Conservation (phyloP, 257 asterid species). For the Gentiana macrophylla region DNA sequence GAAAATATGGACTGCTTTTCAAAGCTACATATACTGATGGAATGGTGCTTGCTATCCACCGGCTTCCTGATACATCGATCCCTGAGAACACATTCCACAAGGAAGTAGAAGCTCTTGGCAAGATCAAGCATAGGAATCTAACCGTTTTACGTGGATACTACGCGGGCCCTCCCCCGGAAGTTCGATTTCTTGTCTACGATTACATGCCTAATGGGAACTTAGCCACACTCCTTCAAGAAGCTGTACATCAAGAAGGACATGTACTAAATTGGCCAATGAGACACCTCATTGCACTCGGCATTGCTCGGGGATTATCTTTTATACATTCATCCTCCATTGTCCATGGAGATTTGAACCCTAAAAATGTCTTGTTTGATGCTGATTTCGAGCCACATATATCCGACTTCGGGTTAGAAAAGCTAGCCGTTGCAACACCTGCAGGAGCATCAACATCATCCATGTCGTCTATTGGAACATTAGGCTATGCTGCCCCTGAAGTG, state of each 20-base stretch:
- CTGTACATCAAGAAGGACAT: conserved; percentile 70
- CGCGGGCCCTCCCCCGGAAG: conserved; percentile 72
- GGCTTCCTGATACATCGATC: conserved; percentile 61
- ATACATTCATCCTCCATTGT: conserved; percentile 41
- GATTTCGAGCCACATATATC: conserved; percentile 81
- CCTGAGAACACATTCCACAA: conserved; percentile 48
- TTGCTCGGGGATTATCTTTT: conserved; percentile 70
- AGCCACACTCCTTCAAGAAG: conserved; percentile 71
- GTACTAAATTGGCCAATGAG: conserved; percentile 94
- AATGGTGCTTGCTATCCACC: conserved; percentile 77
- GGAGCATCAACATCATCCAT: conserved; percentile 53
- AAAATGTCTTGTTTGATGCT: conserved; percentile 78
- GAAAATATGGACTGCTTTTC: conserved; percentile 53
- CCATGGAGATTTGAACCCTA: conserved; percentile 74
- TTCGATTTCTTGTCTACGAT: conserved; percentile 56
- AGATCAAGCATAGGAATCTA: conserved; percentile 58
- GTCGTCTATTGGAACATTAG: conserved; percentile 48
- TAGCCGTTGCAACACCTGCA: conserved; percentile 31
- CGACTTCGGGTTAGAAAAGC: conserved; percentile 62
- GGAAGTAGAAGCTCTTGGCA: conserved; percentile 76
- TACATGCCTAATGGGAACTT: conserved; percentile 89
- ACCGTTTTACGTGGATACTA: conserved; percentile 85
- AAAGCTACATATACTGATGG: conserved; percentile 75
- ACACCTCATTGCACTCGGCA: conserved; percentile 70
- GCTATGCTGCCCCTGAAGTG: conserved; percentile 66